Evolutionary conservation across 1,139 yeast genomes (phyloP), one percentile per base, ranked within the genome.

Genomic region (Candida neerlandica): DNA sequence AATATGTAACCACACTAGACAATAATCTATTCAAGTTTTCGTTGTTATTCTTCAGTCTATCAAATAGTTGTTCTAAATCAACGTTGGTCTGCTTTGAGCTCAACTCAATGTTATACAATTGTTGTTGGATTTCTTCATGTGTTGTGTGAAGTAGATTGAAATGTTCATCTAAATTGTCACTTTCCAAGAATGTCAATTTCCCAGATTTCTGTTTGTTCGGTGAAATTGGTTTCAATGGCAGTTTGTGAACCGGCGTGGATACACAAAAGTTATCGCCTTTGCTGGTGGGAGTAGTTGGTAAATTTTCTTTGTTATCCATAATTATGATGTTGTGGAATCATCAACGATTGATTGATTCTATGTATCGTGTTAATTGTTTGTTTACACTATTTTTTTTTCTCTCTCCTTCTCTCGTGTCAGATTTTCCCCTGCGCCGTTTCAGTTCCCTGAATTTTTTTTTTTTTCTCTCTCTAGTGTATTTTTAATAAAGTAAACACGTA

Each of bases 31-130:
- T 71, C 59, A 75, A 67, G 53, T 70, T 60, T 49, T 65, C 70
- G 58, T 75, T 74, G 55, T 75, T 75, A 54, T 70, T 73, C 55
- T 70, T 74, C 70, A 71, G 75, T 41, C 79, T 56, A 43, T 72
- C 77, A 18, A 64, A 66, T 45, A 75, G 62, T 52, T 74, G 75
- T 2, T 64, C 69, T 49, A 75, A 58, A 54, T 75, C 80, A 5
- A 67, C 56, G 41, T 64, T 59, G 4, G 68, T 70, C 51, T 75
- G 79, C 42, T 65, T 68, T 1, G 76, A 65, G 44, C 64, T 69
- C 3, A 60, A 55, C 54, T 73, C 78, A 15, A 75, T 57, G 39
- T 61, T 58, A 47, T 62, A 57, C 43, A 75, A 54, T 50, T 67
- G 76, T 38, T 61, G 64, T 49, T 63, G 69, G 19, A 73, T 62